Evolutionary conservation across 164 flowering plant species (phyloP).

Genomic region (Amborella trichopoda): DNA sequence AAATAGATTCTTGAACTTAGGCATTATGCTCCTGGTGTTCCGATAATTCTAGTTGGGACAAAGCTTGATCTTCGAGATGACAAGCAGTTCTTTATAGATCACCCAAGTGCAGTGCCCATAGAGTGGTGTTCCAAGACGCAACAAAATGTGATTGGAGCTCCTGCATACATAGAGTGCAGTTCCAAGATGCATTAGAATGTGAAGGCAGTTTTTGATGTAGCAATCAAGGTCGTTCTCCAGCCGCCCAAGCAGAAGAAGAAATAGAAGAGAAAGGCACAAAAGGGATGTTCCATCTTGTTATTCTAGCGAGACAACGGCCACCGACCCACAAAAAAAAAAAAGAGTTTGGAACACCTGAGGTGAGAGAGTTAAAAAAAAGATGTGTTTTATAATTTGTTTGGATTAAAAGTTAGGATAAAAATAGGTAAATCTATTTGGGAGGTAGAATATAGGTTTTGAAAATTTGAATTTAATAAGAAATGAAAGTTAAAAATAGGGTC

Average conservation of each 20-base stretch:
- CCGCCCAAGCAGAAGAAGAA: slow-evolving; percentile 83
- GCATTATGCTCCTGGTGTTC: slow-evolving; percentile 98
- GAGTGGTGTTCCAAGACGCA: slow-evolving; percentile 81
- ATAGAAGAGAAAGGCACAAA: slow-evolving; percentile 52
- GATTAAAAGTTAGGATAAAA: too few species aligned
- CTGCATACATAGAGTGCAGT: slow-evolving; percentile 79
- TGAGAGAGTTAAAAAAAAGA: too few species aligned
- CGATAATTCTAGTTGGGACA: slow-evolving; percentile 94
- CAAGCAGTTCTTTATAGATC: slow-evolving; percentile 69
- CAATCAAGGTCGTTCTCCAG: slow-evolving; percentile 86
- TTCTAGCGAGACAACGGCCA: too few species aligned
- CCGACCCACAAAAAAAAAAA: too few species aligned
- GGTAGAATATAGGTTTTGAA: too few species aligned
- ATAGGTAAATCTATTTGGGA: too few species aligned
- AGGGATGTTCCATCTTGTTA: slow-evolving; percentile 59
- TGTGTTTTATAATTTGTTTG: too few species aligned
- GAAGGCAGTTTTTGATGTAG: slow-evolving; percentile 89
- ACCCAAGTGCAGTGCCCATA: slow-evolving; percentile 86
- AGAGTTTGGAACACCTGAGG: too few species aligned
- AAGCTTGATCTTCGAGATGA: slow-evolving; percentile 97
- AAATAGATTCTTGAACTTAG: slow-evolving; percentile 99
- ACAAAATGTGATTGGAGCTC: slow-evolving; percentile 70
- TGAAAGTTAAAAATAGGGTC: too few species aligned
- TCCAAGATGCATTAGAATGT: slow-evolving; percentile 93
- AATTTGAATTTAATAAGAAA: too few species aligned